Base-by-base conservation (phyloP, 208 protist species). In the Trypanosoma caninum region DNA sequence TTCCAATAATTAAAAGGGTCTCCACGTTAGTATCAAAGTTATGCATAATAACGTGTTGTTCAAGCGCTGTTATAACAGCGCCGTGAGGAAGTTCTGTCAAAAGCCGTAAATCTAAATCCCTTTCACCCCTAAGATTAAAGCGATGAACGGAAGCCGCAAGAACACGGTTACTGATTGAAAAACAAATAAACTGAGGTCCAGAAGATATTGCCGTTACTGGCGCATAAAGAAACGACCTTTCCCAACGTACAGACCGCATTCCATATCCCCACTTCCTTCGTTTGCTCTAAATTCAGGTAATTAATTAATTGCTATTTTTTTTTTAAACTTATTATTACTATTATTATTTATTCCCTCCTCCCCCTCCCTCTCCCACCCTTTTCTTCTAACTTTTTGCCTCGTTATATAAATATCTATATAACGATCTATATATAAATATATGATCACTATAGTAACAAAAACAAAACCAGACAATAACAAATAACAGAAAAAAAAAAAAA, bases 141-240 rank as follows among this genome's bases (percentile, higher is more conserved):
- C n/a, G n/a, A 56, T 58, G 8, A 51, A 37, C 30, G 27, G 3
- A 28, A 25, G 25, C 33, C 13, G 22, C 45, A 23, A 69, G 64
- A 0, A 87, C 67, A 18, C 48, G 53, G 50, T 84, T 84, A 0
- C 72, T 77, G 11, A 76, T 18, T 1, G 74, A 74, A 13, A 87
- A 76, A 31, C 71, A 72, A 25, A 83, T 44, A 9, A 4, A 41
- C 28, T 40, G 34, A 10, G 31, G 7, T 13, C 48, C 22, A 4
- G 57, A 31, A 40, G 58, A 61, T 8, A 87, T 54, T 13, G 80
- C 76, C 2, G 67, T 76, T 27, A 87, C 67, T 7, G 80, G 80
- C 1, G 57, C 66, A 31, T 65, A 25, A 5, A 69, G 69, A 3
- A 31, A 38, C 22, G 13, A 55, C 47, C 20, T 38, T 13, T n/a